Evolutionary conservation across 2,329 filamentous ascomycete genomes (phyloP).

Genomic region (Orbilia oligospora): DNA sequence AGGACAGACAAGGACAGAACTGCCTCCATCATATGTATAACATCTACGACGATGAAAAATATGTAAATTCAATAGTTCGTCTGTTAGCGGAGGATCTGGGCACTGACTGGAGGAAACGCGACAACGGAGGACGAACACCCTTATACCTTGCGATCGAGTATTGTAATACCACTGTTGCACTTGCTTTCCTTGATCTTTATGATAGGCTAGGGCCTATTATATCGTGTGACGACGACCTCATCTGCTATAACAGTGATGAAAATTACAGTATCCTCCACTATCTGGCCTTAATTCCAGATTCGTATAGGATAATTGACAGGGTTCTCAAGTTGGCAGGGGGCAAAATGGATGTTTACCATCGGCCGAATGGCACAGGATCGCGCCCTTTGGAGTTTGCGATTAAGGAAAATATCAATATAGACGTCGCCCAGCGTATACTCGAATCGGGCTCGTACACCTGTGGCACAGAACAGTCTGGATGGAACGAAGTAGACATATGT

Average conservation of each 20-base stretch:
- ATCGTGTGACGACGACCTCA: no score
- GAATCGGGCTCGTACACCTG: not conserved
- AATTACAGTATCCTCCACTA: no score
- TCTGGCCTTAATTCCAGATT: no score
- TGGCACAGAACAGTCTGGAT: not conserved
- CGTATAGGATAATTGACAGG: no score
- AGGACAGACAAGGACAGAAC: not conserved
- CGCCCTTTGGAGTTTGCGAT: not conserved
- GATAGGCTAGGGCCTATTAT: not conserved
- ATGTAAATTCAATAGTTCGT: no score
- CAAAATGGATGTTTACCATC: no score
- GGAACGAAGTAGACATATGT: constrained; percentile 24
- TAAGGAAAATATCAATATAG: not conserved
- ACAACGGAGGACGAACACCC: not conserved
- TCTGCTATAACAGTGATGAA: no score
- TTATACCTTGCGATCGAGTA: not conserved
- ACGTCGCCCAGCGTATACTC: not conserved
- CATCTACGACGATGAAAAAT: not conserved
- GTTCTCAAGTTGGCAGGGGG: no score
- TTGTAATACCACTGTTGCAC: not conserved
- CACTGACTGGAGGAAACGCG: constrained; percentile 30
- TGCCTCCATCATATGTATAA: constrained; percentile 14
- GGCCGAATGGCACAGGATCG: no score
- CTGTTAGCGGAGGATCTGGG: not conserved
- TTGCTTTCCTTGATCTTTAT: constrained; percentile 3